These are phyloP conservation scores for Simplicillium sp. DNA, from an alignment of 2,329 filamentous ascomycete species.

Conservation along the genomic window DNA sequence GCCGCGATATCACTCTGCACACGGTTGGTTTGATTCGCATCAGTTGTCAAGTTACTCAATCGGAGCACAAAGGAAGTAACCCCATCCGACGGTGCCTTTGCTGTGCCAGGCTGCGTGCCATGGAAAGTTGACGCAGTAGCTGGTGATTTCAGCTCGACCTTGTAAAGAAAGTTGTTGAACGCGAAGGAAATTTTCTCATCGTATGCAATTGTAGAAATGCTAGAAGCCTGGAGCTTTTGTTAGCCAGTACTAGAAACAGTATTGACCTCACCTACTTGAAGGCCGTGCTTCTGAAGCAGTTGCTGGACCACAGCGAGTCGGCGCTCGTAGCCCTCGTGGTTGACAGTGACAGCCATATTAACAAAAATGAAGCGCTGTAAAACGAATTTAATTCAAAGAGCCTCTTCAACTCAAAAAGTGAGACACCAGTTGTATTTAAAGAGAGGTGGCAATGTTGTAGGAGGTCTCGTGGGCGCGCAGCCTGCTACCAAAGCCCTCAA, in stretches of 20 bases:
- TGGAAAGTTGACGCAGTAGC: constrained; percentile 7
- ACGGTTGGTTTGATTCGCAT: constrained; percentile 14
- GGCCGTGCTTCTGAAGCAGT: constrained; percentile 6
- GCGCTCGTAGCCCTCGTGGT: constrained; percentile 8
- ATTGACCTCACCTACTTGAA: constrained; percentile 4
- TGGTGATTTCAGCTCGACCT: constrained; percentile 10
- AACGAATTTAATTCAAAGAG: no score
- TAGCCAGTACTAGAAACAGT: neutral
- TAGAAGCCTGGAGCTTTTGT: constrained; percentile 4
- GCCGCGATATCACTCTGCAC: constrained; percentile 17
- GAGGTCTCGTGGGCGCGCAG: no score
- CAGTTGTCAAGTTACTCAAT: constrained; percentile 15
- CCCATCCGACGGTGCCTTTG: constrained; percentile 4
- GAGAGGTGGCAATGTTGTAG: no score
- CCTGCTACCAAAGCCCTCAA: no score
- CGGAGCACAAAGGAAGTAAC: constrained; percentile 11
- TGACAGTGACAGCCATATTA: constrained; percentile 1
- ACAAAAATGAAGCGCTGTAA: no score
- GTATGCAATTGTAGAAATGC: constrained; percentile 11
- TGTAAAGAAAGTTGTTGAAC: constrained; percentile 17
- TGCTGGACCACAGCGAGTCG: constrained; percentile 7
- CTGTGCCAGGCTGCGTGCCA: constrained; percentile 8
- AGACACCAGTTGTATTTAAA: no score
- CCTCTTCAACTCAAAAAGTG: no score
- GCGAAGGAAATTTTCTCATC: constrained; percentile 9